phyloP scores from a whole-genome alignment of 805 yeast species.

The Ogataea populi-albae region DNA sequence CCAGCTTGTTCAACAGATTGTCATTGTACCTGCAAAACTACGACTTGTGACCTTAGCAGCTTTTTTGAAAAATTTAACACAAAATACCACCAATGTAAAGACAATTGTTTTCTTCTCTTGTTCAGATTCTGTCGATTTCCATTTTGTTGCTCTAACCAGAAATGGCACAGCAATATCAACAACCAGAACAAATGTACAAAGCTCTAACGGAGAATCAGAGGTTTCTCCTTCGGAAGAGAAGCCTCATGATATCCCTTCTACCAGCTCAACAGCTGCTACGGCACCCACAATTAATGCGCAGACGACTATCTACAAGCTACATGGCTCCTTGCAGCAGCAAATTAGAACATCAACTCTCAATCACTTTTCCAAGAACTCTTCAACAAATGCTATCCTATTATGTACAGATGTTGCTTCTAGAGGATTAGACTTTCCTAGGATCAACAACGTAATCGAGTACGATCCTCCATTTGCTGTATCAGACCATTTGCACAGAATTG shows the following conservation, averaged over 20 bases:
- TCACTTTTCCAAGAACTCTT: conserved; percentile 48
- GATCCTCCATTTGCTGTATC: conserved; percentile 95
- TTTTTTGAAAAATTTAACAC: conserved; percentile 49
- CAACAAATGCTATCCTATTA: conserved; percentile 55
- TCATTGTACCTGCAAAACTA: conserved; percentile 90
- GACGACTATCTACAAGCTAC: conserved; percentile 62
- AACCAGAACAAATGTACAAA: conserved; percentile 25
- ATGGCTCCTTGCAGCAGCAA: conserved; percentile 88
- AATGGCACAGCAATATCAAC: conserved; percentile 40
- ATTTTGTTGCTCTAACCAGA: conserved; percentile 69
- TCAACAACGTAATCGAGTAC: conserved; percentile 82
- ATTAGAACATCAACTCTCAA: conserved; percentile 74
- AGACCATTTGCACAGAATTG: conserved; percentile 94
- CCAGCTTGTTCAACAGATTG: conserved; percentile 75
- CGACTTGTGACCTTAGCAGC: conserved; percentile 81
- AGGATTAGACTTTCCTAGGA: conserved; percentile 88
- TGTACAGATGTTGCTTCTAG: conserved; percentile 98
- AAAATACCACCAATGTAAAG: conserved; percentile 36
- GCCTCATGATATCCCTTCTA: conserved; percentile 17
- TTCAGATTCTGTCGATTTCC: conserved; percentile 95
- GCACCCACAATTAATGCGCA: conserved; percentile 50
- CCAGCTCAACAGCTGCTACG: conserved; percentile 42
- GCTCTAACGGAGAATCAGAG: conserved; percentile 7
- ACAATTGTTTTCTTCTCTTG: conserved; percentile 89
- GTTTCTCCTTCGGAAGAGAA: conserved; percentile 17